phyloP scores from a whole-genome alignment of 2,329 filamentous ascomycete genomes.

The Lecanicillium sp. region DNA sequence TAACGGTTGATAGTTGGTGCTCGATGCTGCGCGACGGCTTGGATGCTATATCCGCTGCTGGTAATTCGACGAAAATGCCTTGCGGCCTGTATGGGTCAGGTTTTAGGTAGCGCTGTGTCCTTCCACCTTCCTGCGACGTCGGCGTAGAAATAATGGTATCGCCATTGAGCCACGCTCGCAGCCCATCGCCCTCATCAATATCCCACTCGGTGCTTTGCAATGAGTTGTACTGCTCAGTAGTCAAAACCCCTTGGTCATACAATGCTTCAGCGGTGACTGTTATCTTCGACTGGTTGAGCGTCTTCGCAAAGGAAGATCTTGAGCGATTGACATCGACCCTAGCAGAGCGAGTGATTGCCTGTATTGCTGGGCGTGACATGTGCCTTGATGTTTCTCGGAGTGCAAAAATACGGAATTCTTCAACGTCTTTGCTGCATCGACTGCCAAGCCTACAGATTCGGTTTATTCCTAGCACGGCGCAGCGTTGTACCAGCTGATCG shows the following conservation, averaged over 20 bases:
- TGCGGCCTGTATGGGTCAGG: neutral
- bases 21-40: conserved; percentile 9
- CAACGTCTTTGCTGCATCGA: conserved; percentile 50
- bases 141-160: neutral
- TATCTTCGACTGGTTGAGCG: neutral
- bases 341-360: neutral
- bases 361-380: neutral
- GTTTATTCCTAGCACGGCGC: conserved; percentile 40
- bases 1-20: conserved; percentile 8
- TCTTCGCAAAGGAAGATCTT: neutral
- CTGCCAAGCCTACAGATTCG: conserved; percentile 59
- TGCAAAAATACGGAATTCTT: conserved; percentile 58
- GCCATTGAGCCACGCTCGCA: conserved; percentile 14
- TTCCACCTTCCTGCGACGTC: neutral
- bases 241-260: conserved; percentile 40
- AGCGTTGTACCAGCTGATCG: conserved; percentile 67
- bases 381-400: conserved; percentile 32
- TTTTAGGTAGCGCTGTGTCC: neutral
- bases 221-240: conserved; percentile 53
- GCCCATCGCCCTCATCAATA: conserved; percentile 3
- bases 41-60: neutral
- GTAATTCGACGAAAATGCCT: neutral
- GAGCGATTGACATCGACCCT: neutral
- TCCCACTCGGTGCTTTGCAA: conserved; percentile 41
- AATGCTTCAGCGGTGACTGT: conserved; percentile 1